A percentile compares a stretch with the other conserved stretches of the same genome.
Conservation (phyloP, 805 yeast genomes). For the Nakazawaea laoshanensis region DNA sequence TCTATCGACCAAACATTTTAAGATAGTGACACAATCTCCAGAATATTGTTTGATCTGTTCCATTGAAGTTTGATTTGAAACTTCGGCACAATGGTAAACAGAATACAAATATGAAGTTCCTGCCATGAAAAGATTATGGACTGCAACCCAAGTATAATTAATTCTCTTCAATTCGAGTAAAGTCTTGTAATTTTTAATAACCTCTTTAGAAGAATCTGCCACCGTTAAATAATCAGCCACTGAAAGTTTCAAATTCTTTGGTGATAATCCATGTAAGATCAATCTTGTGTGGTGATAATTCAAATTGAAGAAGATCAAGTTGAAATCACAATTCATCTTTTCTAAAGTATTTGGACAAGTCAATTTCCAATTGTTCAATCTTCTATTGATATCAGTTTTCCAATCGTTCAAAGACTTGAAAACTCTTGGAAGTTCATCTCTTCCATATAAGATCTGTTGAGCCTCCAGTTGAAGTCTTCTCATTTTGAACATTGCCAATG, state of each 20-base stretch:
- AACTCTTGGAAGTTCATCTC: conserved; percentile 60
- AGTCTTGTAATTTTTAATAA: conserved; percentile 54
- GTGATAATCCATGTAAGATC: conserved; percentile 70
- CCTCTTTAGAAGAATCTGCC: conserved; percentile 55
- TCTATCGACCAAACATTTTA: conserved; percentile 52
- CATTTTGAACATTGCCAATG: conserved; percentile 59
- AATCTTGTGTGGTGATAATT: conserved; percentile 73
- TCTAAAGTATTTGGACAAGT: conserved; percentile 45
- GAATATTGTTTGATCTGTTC: conserved; percentile 42
- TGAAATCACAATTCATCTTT: conserved; percentile 69
- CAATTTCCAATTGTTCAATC: conserved; percentile 57
- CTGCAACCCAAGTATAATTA: conserved; percentile 91
- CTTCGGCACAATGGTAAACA: conserved; percentile 58
- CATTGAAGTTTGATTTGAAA: conserved; percentile 34
- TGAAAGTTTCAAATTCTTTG: conserved; percentile 49
- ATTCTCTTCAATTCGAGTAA: conserved; percentile 49
- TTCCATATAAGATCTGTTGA: conserved; percentile 63
- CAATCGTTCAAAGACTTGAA: conserved; percentile 49
- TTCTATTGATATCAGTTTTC: conserved; percentile 43
- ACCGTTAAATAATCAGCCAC: conserved; percentile 47
- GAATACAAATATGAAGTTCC: conserved; percentile 79
- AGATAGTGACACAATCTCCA: conserved; percentile 43
- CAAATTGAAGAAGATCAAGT: conserved; percentile 57
- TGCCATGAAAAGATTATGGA: conserved; percentile 82
- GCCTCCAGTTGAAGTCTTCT: conserved; percentile 73